Conservation (phyloP, 1,139 yeast species). For the Kodamaea plutei region DNA sequence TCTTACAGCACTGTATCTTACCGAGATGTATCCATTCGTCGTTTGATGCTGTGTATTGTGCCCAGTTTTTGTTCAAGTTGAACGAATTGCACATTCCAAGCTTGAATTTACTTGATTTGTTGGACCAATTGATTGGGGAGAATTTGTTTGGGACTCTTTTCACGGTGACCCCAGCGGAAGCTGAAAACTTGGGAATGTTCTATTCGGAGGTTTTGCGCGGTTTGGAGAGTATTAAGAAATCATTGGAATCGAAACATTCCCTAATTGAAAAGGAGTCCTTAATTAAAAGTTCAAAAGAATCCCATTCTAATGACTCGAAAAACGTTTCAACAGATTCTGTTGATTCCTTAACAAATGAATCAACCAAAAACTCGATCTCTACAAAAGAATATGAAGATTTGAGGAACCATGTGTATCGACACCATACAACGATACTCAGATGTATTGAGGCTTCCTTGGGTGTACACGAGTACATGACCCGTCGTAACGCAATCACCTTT, state of each 20-base stretch:
- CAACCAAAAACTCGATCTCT: not conserved
- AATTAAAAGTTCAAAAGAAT: slow-evolving; percentile 1
- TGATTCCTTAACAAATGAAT: no score
- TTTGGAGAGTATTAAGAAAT: slow-evolving; percentile 17
- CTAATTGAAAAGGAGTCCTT: not conserved
- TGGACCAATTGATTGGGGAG: slow-evolving; percentile 49
- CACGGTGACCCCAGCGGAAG: slow-evolving; percentile 71
- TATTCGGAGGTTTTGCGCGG: slow-evolving; percentile 51
- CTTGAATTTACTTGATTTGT: slow-evolving; percentile 40
- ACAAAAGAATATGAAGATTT: slow-evolving; percentile 30
- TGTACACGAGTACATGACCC: slow-evolving; percentile 68
- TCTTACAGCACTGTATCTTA: slow-evolving; percentile 63
- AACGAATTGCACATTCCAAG: slow-evolving; percentile 41
- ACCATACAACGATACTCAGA: slow-evolving; percentile 50
- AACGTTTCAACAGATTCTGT: not conserved
- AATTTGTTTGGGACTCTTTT: slow-evolving; percentile 57
- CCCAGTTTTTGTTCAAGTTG: slow-evolving; percentile 55
- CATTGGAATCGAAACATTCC: not conserved
- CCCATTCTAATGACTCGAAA: not conserved
- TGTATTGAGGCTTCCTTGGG: slow-evolving; percentile 48
- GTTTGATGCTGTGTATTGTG: slow-evolving; percentile 73
- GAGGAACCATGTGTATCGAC: slow-evolving; percentile 44
- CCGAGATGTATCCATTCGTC: slow-evolving; percentile 82
- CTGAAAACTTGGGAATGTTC: slow-evolving; percentile 81
- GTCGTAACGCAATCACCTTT: slow-evolving; percentile 77